phyloP scores from a whole-genome alignment of 768 basidiomycete species.

The Trametes cinnabarina region DNA sequence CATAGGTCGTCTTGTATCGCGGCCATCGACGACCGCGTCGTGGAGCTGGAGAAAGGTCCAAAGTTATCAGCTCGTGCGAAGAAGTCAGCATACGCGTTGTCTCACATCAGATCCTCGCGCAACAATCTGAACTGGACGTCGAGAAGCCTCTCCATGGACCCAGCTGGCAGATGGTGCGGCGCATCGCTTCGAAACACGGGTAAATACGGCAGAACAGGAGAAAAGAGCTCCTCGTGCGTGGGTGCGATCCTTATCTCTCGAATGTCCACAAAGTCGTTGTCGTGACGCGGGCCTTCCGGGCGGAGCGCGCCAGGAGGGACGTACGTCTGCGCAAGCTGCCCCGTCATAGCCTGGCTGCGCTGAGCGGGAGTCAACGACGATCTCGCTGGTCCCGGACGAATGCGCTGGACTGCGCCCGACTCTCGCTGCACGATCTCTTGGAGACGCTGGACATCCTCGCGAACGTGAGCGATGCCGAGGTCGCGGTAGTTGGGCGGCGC shows the following conservation, averaged over 20 bases:
- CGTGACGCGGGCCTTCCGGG: slow-evolving; percentile 54
- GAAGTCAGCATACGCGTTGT: too few relatives aligned
- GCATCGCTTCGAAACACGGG: slow-evolving; percentile 60
- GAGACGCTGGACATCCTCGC: slow-evolving; percentile 19
- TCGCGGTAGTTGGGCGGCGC: slow-evolving; percentile 1
- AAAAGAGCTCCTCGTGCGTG: slow-evolving; percentile 63
- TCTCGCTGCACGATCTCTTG: slow-evolving; percentile 28
- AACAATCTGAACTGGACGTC: slow-evolving; percentile 77
- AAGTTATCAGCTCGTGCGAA: background rate
- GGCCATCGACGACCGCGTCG: slow-evolving; percentile 36
- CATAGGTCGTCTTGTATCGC: slow-evolving; percentile 47
- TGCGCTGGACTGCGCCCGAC: background rate
- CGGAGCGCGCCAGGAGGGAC: slow-evolving; percentile 33
- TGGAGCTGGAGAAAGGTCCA: background rate
- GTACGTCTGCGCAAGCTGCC: slow-evolving; percentile 22
- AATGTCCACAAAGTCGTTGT: slow-evolving; percentile 64
- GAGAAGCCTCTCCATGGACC: slow-evolving; percentile 62
- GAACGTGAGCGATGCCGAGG: slow-evolving; percentile 19
- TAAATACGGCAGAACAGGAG: slow-evolving; percentile 48
- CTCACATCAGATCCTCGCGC: slow-evolving; percentile 68
- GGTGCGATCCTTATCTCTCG: slow-evolving; percentile 64
- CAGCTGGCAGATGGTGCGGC: slow-evolving; percentile 56
- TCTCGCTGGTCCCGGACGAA: background rate
- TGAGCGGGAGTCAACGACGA: background rate
- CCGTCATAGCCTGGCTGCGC: slow-evolving; percentile 17